Evolutionary conservation across 768 basidiomycete species (phyloP).

Genomic region (Tephrocybe sp.): DNA sequence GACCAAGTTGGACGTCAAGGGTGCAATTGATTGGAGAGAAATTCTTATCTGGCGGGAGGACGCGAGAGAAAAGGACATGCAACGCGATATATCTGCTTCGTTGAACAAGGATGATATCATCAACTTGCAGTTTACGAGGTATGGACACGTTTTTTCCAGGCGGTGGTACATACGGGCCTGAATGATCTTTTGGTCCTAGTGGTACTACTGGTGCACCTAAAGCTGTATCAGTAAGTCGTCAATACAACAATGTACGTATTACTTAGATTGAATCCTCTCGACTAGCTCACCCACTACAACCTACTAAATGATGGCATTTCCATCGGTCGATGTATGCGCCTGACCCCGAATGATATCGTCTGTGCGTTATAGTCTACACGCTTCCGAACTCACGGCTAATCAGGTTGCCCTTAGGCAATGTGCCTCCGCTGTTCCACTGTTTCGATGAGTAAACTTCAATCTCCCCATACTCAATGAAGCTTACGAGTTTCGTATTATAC

Average conservation of each 20-base stretch:
- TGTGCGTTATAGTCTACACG: too few species aligned
- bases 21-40: slow-evolving; percentile 71
- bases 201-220: slow-evolving; percentile 83
- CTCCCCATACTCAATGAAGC: not conserved
- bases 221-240: slow-evolving; percentile 68
- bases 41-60: slow-evolving; percentile 68
- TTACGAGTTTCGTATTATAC: slow-evolving; percentile 33
- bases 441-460: slow-evolving; percentile 67
- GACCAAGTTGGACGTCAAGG: slow-evolving; percentile 40
- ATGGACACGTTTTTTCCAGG: slow-evolving; percentile 5
- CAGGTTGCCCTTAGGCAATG: too few species aligned
- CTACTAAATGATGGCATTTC: slow-evolving; percentile 76
- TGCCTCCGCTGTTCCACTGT: slow-evolving; percentile 84
- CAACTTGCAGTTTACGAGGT: slow-evolving; percentile 88
- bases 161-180: not conserved
- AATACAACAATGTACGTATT: not conserved
- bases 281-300: slow-evolving; percentile 74
- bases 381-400: too few species aligned
- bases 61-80: slow-evolving; percentile 37
- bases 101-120: slow-evolving; percentile 68
- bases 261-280: not conserved
- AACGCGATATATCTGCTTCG: slow-evolving; percentile 39
- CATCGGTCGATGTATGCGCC: slow-evolving; percentile 70
- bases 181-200: slow-evolving; percentile 33
- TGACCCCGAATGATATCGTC: slow-evolving; percentile 64